Evolutionary conservation across 768 basidiomycete species (phyloP).

Genomic region (Tylopilus intermedius): DNA sequence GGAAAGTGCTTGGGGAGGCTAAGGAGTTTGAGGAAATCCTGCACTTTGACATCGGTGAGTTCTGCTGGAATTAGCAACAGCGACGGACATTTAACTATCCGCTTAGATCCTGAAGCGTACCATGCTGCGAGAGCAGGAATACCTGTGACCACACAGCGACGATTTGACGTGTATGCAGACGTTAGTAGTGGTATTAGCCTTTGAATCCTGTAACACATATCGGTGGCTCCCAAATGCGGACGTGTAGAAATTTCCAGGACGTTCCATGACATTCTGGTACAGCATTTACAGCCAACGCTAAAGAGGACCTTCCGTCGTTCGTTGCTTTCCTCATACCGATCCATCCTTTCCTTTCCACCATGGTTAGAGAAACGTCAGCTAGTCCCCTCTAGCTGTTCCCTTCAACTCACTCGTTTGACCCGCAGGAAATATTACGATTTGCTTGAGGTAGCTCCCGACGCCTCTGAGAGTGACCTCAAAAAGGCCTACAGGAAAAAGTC

Average conservation of each 20-base stretch:
- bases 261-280: constrained; percentile 35
- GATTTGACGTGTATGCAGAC: constrained; percentile 90
- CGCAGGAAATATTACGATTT: constrained; percentile 88
- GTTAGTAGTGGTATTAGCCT: constrained; percentile 37
- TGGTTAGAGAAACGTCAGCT: constrained; percentile 67
- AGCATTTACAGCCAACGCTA: constrained; percentile 27
- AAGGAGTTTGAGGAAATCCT: constrained; percentile 75
- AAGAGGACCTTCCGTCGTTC: constrained; percentile 16
- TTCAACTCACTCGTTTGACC: background rate
- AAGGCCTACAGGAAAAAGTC: constrained; percentile 95
- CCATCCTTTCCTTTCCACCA: constrained; percentile 25
- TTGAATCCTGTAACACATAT: background rate
- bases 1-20: constrained; percentile 66
- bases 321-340: constrained; percentile 12
- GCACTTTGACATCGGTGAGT: constrained; percentile 76
- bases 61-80: background rate
- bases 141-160: constrained; percentile 85
- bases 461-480: constrained; percentile 82
- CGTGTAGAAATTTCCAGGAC: constrained; percentile 24
- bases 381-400: background rate
- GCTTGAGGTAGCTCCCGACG: constrained; percentile 75
- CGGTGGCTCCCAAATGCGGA: constrained; percentile 19
- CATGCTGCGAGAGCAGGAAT: constrained; percentile 72
- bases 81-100: background rate
- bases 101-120: constrained; percentile 58